Percentiles rank a stretch among this genome's conserved stretches.
Conservation (phyloP, 306 rosid genomes). For the Fragaria vesca region DNA sequence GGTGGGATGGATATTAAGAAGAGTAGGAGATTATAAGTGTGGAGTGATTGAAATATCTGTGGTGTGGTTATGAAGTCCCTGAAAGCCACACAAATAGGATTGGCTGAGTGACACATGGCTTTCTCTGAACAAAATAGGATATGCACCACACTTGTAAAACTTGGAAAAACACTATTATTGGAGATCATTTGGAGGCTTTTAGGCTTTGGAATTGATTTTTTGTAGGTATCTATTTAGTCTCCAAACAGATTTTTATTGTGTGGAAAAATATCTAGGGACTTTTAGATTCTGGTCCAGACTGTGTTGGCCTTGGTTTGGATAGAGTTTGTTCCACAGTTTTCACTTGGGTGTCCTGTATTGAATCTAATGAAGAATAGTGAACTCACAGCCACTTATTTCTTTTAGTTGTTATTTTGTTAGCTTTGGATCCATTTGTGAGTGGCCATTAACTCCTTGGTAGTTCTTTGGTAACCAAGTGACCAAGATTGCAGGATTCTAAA, state of each 20-base stretch:
- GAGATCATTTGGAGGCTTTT: background rate
- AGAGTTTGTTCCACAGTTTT: background rate
- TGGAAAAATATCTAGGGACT: background rate
- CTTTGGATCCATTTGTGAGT: background rate
- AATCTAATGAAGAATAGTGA: background rate
- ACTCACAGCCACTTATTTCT: background rate
- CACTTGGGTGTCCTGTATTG: background rate
- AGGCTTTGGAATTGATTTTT: background rate
- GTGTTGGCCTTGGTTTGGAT: background rate
- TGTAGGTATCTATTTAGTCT: background rate
- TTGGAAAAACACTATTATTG: background rate
- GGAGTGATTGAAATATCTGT: background rate
- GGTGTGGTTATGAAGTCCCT: constrained; percentile 18
- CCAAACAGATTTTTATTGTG: background rate
- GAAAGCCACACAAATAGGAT: constrained; percentile 33
- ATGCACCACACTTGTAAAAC: background rate
- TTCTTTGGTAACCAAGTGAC: background rate
- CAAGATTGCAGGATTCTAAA: background rate
- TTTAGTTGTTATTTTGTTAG: background rate
- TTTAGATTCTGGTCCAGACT: background rate
- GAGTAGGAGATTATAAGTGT: background rate
- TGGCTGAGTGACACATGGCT: constrained; percentile 33
- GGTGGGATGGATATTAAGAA: background rate
- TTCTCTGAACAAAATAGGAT: background rate
- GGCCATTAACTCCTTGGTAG: background rate